phyloP scores from a whole-genome alignment of 2,329 filamentous ascomycete species.

The Elsinoe perseae region DNA sequence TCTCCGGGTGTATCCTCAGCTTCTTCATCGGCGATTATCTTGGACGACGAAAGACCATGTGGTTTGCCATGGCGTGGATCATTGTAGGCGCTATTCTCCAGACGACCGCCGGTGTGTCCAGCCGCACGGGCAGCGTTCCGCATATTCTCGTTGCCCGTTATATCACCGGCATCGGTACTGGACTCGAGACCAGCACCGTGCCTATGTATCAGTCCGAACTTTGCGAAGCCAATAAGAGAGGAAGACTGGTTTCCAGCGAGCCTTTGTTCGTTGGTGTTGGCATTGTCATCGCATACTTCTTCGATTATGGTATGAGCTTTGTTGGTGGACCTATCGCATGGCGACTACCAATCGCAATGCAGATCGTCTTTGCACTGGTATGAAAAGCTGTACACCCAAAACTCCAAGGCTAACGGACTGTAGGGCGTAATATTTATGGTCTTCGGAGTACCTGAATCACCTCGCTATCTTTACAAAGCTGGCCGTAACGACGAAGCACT shows the following conservation, averaged over 20 bases:
- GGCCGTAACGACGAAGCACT: conserved; percentile 29
- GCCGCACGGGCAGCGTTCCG: conserved; percentile 33
- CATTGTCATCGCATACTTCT: conserved; percentile 29
- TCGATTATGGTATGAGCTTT: conserved; percentile 34
- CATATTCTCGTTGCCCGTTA: conserved; percentile 43
- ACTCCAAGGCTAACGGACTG: conserved; percentile 20
- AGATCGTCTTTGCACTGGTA: conserved; percentile 36
- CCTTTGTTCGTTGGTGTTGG: conserved; percentile 31
- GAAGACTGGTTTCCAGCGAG: conserved; percentile 29
- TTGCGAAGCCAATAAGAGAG: conserved; percentile 28
- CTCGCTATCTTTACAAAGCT: conserved; percentile 33
- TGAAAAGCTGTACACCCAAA: background rate
- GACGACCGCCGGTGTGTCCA: conserved; percentile 24
- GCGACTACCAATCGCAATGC: conserved; percentile 41
- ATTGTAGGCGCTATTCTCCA: conserved; percentile 41
- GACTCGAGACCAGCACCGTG: conserved; percentile 38
- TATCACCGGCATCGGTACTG: conserved; percentile 43
- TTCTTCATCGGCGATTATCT: conserved; percentile 34
- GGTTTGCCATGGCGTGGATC: conserved; percentile 38
- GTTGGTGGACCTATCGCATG: conserved; percentile 38
- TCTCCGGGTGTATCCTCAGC: conserved; percentile 30
- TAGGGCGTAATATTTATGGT: conserved; percentile 35
- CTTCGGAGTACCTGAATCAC: conserved; percentile 33
- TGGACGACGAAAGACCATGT: conserved; percentile 33
- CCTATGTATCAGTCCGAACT: conserved; percentile 36